Evolutionary conservation across 2,329 filamentous ascomycete species (phyloP), one percentile per base, ranked within the genome.

Genomic region (Paecilomyces variotii): DNA sequence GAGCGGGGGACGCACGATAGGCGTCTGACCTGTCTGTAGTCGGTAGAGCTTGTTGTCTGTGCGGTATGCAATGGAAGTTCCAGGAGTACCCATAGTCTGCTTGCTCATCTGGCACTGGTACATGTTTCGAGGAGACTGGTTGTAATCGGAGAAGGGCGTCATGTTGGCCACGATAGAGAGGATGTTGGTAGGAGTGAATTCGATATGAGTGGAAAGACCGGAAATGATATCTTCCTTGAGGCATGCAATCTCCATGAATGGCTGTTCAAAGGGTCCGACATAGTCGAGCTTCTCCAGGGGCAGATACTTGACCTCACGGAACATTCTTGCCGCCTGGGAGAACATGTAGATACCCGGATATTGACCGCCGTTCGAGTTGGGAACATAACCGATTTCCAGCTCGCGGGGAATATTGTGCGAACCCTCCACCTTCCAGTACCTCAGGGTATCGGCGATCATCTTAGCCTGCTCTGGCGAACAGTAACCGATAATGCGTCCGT

Each of bases 41-140:
- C 89, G 86, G 76, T 99, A 99, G 67, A 90, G 85, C 79, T 99
- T 99, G 84, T 99, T 97, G 78, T 99, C 94, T 54, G 92, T 96
- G 70, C 94, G 87, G 76, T 95, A 89, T 59, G 86, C 83, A 62
- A 93, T 80, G 2, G 93, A 88, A 6, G 92, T 89, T 59, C 89
- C 92, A 2, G 93, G 91, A 26, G 94, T 97, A 74, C 94, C 94
- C 94, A 99, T 99, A 0, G 93, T 92, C 79, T 99, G 94, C 74
- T 99, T 99, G 78, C 91, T 91, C 94, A 97, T 97, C 81, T 97
- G 94, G 78, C 92, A 97, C 73, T 96, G 90, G 73, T 97, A 99
- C 93, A 97, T 97, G 77, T 99, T 99, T 83, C 94, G 84, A 1
- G 94, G 94, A 12, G 92, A 97, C 75, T 99, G 94, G 77, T 99